Percentiles rank a stretch among this genome's conserved stretches.
These are phyloP conservation scores for Lupinus albus DNA, from an alignment of 306 rosid genomes.

Conservation along the genomic window DNA sequence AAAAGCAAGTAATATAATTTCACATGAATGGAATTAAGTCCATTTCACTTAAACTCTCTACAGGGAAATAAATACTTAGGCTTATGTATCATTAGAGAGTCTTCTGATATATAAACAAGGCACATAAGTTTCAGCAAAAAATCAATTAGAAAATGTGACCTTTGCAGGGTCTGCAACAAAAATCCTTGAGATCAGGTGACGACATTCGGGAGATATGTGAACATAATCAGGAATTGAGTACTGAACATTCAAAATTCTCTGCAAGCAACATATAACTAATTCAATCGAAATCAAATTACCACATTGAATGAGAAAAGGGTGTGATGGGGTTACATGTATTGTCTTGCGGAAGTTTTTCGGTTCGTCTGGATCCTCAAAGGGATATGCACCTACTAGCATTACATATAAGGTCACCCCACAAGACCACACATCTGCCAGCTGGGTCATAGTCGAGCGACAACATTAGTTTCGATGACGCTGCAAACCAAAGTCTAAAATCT, in stretches of 20 bases:
- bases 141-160: conserved; percentile 40
- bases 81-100: no score
- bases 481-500: no score
- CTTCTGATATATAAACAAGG: no score
- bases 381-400: conserved; percentile 98
- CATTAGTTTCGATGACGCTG: background rate
- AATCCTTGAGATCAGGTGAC: conserved; percentile 84
- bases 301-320: conserved; percentile 3
- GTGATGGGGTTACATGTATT: conserved; percentile 58
- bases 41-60: background rate
- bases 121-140: background rate
- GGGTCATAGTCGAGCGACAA: conserved; percentile 36
- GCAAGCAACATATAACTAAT: conserved; percentile 48
- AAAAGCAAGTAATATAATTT: conserved; percentile 17
- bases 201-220: conserved; percentile 84
- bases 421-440: conserved; percentile 99
- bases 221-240: conserved; percentile 94
- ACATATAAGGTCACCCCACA: conserved; percentile 98
- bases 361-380: conserved; percentile 43
- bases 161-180: conserved; percentile 85
- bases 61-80: background rate
- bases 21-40: no score
- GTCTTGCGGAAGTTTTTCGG: conserved; percentile 93
- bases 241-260: conserved; percentile 92
- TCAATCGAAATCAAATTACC: background rate